Base-by-base conservation (phyloP, 306 rosid genomes). In the Rosa rugosa region DNA sequence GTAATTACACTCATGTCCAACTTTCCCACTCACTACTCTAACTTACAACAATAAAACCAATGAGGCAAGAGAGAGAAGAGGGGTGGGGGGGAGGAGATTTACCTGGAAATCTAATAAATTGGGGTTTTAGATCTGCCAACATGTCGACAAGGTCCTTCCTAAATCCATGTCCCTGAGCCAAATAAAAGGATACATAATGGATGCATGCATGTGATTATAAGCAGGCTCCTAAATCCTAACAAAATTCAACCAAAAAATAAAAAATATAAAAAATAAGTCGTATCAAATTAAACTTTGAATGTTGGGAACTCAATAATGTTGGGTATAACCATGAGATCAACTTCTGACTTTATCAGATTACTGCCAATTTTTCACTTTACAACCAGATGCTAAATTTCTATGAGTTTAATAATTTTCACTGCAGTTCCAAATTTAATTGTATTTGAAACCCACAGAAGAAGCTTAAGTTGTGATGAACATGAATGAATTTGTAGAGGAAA, bases 91-190 rank as follows among this genome's bases (percentile, higher is more conserved):
- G 36, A 31, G 3, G 71, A 36, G 2, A 81, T 74, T 77, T 86
- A 95, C 99, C 97, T 6, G 98, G 98, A 87, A 93, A 93, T 90
- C 98, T 91, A 80, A 93, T 9, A 83, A 93, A 93, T 74, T 75
- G 88, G 41, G 98, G 97, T 80, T 91, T 84, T 82, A 93, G 25
- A 80, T 80, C 86, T 71, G 72, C 76, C 79, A 91, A 38, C 93
- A 90, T 90, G 85, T 80, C 72, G n/a, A 78, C 72, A 66, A 93
- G 91, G 38, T 93, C 98, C 66, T 27, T 90, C 63, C 97, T 93
- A 85, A 93, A 93, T 77, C 97, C 97, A 77, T 87, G 98, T 64
- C 97, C 97, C 98, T 93, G 84, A 31, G 68, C 41, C 81, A 84
- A 72, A 80, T 75, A 18, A 85, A 78, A 40, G 71, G 71, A 75